Conservation (phyloP, 2,329 filamentous ascomycete genomes). For the Rhexocercosporidium sp. region DNA sequence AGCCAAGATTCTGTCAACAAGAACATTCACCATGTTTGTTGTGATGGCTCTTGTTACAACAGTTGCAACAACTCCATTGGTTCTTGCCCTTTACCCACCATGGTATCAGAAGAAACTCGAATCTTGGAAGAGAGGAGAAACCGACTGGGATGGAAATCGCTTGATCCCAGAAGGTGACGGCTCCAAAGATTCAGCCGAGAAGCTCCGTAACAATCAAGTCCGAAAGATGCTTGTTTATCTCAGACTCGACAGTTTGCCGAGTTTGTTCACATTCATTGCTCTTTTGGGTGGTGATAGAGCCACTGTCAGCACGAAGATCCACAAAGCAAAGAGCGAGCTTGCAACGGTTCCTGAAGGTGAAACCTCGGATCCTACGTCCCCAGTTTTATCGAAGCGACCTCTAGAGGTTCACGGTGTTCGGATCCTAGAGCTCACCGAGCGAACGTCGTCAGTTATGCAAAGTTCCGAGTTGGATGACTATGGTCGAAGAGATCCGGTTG, state of each 20-base stretch:
- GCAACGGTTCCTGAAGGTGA: slow-evolving; percentile 38
- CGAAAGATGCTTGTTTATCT: slow-evolving; percentile 79
- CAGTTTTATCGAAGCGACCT: slow-evolving; percentile 29
- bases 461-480: slow-evolving; percentile 82
- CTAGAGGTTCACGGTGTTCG: slow-evolving; percentile 72
- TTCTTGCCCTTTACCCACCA: slow-evolving; percentile 74
- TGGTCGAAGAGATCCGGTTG: slow-evolving; percentile 76
- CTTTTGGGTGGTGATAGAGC: slow-evolving; percentile 67
- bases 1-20: slow-evolving; percentile 77
- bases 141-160: slow-evolving; percentile 79
- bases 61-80: slow-evolving; percentile 80
- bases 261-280: slow-evolving; percentile 81
- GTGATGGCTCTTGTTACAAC: slow-evolving; percentile 92
- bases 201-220: slow-evolving; percentile 57
- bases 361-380: slow-evolving; percentile 34
- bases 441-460: slow-evolving; percentile 94
- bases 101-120: slow-evolving; percentile 78
- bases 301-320: slow-evolving; percentile 40
- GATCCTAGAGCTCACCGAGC: slow-evolving; percentile 85
- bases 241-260: slow-evolving; percentile 82
- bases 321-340: slow-evolving; percentile 42
- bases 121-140: slow-evolving; percentile 81
- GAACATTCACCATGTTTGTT: slow-evolving; percentile 92
- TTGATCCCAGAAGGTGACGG: slow-evolving; percentile 46
- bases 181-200: slow-evolving; percentile 48